phyloP scores from a whole-genome alignment of 345 rosid genomes.

The Cardamine resedifolia region DNA sequence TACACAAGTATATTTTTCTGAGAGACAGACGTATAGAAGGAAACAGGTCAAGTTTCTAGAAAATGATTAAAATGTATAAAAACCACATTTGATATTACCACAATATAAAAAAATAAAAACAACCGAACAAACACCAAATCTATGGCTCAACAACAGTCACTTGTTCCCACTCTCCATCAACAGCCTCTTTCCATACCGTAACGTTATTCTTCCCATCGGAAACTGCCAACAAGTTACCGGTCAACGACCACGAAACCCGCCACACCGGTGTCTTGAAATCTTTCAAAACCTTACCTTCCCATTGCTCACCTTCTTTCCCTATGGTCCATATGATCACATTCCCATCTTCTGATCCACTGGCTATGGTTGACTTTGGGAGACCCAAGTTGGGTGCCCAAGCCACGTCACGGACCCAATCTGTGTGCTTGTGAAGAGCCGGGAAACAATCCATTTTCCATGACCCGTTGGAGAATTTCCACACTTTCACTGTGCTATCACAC shows the following conservation, averaged over 20 bases:
- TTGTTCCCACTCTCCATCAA: slow-evolving; percentile 65
- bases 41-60: not conserved
- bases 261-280: slow-evolving; percentile 62
- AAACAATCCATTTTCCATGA: slow-evolving; percentile 62
- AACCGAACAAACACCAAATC: not conserved
- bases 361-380: slow-evolving; percentile 62
- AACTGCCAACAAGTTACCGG: slow-evolving; percentile 58
- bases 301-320: slow-evolving; percentile 58
- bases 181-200: slow-evolving; percentile 62
- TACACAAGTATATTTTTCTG: not conserved
- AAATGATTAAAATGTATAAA: not conserved
- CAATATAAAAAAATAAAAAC: not conserved
- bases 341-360: slow-evolving; percentile 67
- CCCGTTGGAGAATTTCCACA: slow-evolving; percentile 58
- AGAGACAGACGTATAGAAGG: not conserved
- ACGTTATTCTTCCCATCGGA: slow-evolving; percentile 60
- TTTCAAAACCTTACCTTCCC: slow-evolving; percentile 62
- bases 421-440: slow-evolving; percentile 62
- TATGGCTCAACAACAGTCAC: slow-evolving; percentile 51
- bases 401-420: slow-evolving; percentile 68
- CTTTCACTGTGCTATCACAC: slow-evolving; percentile 59
- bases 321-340: slow-evolving; percentile 58
- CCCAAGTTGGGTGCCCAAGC: slow-evolving; percentile 78
- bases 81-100: slow-evolving; percentile 13
- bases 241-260: slow-evolving; percentile 65